Conservation (phyloP, 2,329 filamentous ascomycete genomes). For the Aspergillus ibericus region DNA sequence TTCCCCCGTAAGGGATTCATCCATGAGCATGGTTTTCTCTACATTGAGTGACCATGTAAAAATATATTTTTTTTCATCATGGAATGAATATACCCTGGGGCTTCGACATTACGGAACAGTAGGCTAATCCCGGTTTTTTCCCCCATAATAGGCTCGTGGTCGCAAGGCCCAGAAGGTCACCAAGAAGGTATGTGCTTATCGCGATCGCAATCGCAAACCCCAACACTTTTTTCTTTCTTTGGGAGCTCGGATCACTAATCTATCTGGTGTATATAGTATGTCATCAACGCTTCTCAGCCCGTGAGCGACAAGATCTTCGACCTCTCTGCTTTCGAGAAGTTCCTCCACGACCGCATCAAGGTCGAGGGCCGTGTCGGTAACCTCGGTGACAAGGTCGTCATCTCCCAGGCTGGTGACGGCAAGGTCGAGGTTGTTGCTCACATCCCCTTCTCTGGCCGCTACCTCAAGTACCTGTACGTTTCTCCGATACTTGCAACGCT, state of each 20-base stretch:
- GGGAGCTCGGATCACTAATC: conserved; percentile 5
- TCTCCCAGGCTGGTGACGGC: conserved; percentile 89
- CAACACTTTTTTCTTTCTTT: no score
- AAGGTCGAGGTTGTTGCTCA: conserved; percentile 98
- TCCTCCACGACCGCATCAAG: conserved; percentile 99
- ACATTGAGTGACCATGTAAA: neutral
- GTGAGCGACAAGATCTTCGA: conserved; percentile 99
- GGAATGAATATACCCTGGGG: conserved; percentile 15
- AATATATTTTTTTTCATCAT: neutral
- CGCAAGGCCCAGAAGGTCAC: conserved; percentile 52
- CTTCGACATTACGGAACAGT: conserved; percentile 65
- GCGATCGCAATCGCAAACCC: conserved; percentile 1
- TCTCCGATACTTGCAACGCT: neutral
- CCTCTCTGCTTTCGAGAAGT: conserved; percentile 97
- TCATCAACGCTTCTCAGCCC: conserved; percentile 99
- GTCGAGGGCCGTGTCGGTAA: conserved; percentile 97
- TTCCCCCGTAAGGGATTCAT: conserved; percentile 58
- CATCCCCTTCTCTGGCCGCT: conserved; percentile 97
- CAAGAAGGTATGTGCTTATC: conserved; percentile 43
- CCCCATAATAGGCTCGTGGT: conserved; percentile 43
- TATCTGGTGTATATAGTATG: no score
- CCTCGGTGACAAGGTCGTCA: conserved; percentile 88
- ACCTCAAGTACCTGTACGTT: conserved; percentile 98
- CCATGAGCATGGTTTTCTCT: conserved; percentile 25
- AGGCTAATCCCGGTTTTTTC: conserved; percentile 77